These are phyloP conservation scores for Lizonia empirigonia DNA, from an alignment of 2,329 filamentous ascomycete genomes.

Conservation along the genomic window DNA sequence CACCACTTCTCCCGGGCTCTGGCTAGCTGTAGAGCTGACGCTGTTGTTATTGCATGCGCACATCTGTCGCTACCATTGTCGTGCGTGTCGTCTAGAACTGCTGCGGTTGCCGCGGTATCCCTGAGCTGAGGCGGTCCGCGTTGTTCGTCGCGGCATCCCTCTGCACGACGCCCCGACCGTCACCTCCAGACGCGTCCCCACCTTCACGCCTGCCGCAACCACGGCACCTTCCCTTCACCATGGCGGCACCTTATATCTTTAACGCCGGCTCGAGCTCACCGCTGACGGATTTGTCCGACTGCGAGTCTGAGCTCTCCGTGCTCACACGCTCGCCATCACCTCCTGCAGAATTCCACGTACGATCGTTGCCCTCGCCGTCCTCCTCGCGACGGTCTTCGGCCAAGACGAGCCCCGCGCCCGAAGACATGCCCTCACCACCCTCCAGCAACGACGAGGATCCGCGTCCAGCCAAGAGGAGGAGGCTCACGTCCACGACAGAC, in stretches of 20 bases:
- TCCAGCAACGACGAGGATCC: slow-evolving; percentile 65
- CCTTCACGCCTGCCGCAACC: slow-evolving; percentile 12
- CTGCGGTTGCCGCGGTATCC: slow-evolving; percentile 11
- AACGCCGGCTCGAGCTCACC: slow-evolving; percentile 44
- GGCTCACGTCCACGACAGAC: slow-evolving; percentile 46
- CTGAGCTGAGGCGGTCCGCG: slow-evolving; percentile 12
- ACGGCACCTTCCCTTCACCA: slow-evolving; percentile 28
- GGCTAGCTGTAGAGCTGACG: not conserved
- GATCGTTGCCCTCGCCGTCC: slow-evolving; percentile 47
- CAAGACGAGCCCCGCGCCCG: slow-evolving; percentile 53
- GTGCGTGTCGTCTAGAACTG: slow-evolving; percentile 6
- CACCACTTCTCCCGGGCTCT: not conserved
- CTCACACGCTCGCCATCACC: slow-evolving; percentile 42
- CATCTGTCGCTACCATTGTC: not conserved
- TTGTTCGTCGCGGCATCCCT: slow-evolving; percentile 18
- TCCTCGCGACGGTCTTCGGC: slow-evolving; percentile 55
- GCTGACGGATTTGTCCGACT: slow-evolving; percentile 49
- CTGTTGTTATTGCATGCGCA: slow-evolving; percentile 1
- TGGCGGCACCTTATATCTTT: slow-evolving; percentile 29
- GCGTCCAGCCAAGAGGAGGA: slow-evolving; percentile 77
- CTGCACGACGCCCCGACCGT: slow-evolving; percentile 16
- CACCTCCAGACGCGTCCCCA: slow-evolving; percentile 21
- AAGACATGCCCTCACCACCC: slow-evolving; percentile 51
- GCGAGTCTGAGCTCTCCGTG: slow-evolving; percentile 40
- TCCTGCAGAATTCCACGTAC: slow-evolving; percentile 35